These are phyloP conservation scores for Suhomyces emberorum DNA, from an alignment of 805 yeast genomes.

Conservation along the genomic window DNA sequence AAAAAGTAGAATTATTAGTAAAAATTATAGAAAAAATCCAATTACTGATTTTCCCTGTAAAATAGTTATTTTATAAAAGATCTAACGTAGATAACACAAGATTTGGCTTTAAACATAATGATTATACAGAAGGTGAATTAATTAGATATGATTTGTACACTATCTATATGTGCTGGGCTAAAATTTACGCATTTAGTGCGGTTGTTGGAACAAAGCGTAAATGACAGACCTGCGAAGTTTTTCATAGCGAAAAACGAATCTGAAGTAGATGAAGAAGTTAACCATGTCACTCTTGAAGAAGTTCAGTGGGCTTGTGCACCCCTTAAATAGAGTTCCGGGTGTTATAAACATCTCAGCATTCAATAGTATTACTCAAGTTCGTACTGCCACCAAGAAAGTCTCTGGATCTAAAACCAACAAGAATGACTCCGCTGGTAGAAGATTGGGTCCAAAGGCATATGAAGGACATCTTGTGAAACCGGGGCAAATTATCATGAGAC, in stretches of 20 bases:
- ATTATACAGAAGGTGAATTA: too few relatives aligned
- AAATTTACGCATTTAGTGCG: neutral
- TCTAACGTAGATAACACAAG: too few relatives aligned
- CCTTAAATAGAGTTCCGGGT: neutral
- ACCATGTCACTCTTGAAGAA: conserved; percentile 4
- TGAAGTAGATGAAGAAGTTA: too few relatives aligned
- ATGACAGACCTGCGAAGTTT: too few relatives aligned
- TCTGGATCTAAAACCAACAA: conserved; percentile 93
- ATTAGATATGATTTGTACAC: too few relatives aligned
- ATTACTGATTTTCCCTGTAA: too few relatives aligned
- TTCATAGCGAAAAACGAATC: neutral
- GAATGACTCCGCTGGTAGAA: conserved; percentile 92
- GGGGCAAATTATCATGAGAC: conserved; percentile 88
- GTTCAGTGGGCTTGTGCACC: conserved; percentile 3
- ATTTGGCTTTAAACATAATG: too few relatives aligned
- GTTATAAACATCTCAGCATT: conserved; percentile 1
- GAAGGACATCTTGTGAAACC: conserved; percentile 75
- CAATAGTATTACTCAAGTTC: conserved; percentile 42
- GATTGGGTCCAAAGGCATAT: conserved; percentile 85
- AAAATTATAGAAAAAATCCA: too few relatives aligned
- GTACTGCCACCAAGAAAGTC: conserved; percentile 91
- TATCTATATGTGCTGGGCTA: neutral
- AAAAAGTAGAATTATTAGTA: too few relatives aligned
- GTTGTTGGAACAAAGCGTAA: too few relatives aligned
- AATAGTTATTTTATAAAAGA: too few relatives aligned